Conservation (phyloP, 805 yeast genomes). For the Monosporozyma unispora region DNA sequence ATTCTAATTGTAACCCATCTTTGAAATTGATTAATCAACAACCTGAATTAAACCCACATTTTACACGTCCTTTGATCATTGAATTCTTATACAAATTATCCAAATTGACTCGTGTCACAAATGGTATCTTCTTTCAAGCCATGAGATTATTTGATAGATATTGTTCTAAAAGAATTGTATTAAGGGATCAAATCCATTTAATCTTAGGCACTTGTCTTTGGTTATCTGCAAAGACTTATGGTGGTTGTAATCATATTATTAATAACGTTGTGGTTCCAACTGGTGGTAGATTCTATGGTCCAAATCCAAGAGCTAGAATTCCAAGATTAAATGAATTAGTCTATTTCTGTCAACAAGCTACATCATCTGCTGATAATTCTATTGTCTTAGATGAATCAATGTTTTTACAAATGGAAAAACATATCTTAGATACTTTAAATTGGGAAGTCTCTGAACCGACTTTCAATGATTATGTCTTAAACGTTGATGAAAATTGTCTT, state of each 20-base stretch:
- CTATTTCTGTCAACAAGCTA: slow-evolving; percentile 47
- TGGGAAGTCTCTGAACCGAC: slow-evolving; percentile 67
- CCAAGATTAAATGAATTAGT: slow-evolving; percentile 68
- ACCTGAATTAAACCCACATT: slow-evolving; percentile 70
- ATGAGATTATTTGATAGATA: slow-evolving; percentile 81
- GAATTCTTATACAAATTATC: slow-evolving; percentile 69
- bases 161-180: slow-evolving; percentile 77
- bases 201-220: slow-evolving; percentile 88
- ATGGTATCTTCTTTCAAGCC: slow-evolving; percentile 59
- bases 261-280: slow-evolving; percentile 40
- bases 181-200: slow-evolving; percentile 78
- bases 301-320: slow-evolving; percentile 64
- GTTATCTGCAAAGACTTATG: slow-evolving; percentile 82
- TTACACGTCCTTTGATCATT: slow-evolving; percentile 59
- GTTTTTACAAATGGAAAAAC: slow-evolving; percentile 71
- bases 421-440: slow-evolving; percentile 58
- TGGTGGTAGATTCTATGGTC: slow-evolving; percentile 57
- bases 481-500: slow-evolving; percentile 37
- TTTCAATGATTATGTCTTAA: slow-evolving; percentile 39
- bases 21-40: slow-evolving; percentile 68
- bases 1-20: slow-evolving; percentile 40
- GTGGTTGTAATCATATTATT: slow-evolving; percentile 62
- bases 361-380: slow-evolving; percentile 27
- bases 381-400: slow-evolving; percentile 46
- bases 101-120: slow-evolving; percentile 52